Base-by-base conservation (phyloP, 139 green algal genomes). In the Coelastrella sp. region DNA sequence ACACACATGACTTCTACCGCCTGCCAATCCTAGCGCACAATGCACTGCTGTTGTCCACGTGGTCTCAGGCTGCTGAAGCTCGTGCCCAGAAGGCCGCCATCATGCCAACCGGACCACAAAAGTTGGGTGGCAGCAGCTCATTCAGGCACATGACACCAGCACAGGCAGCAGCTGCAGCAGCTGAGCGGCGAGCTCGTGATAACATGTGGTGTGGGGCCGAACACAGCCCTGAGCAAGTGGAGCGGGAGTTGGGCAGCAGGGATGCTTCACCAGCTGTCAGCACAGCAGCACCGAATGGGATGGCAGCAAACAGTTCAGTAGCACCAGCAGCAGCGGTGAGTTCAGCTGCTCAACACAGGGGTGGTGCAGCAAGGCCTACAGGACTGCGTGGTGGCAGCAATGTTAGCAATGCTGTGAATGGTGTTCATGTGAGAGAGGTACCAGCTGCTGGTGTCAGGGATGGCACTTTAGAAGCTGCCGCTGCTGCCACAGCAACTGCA, bases 111-210 rank as follows among this genome's bases (percentile, higher is more conserved):
- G 94, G 94, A n/a, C 75, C 85, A 59, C 90, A 88, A 14, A 86
- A 88, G 66, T 80, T 96, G 47, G 94, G 94, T 16, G 92, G 90
- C 73, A 59, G 90, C 77, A 54, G 78, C 16, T 20, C 7, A 56
- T 83, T 88, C 64, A 75, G 11, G 32, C 20, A 32, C 81, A 73
- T 96, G 60, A 92, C 92, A n/a, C 93, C 94, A 58, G 92, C 88
- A n/a, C 90, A 95, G 90, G 94, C 94, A 20, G 94, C 94, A 22
- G 94, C 94, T 68, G 81, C 77, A 83, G 94, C 94, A 75, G 94
- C 94, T 65, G 94, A 96, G 65, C 85, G 94, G 22, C 88, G 94
- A 19, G 81, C 91, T 19, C 22, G 76, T 14, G 94, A 95, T 78
- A 93, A 96, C 79, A 3, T 92, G n/a, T 96, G 91, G 92, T 96